Conservation (phyloP, 2,329 filamentous ascomycete genomes). For the Scortechinia acanthostroma region DNA sequence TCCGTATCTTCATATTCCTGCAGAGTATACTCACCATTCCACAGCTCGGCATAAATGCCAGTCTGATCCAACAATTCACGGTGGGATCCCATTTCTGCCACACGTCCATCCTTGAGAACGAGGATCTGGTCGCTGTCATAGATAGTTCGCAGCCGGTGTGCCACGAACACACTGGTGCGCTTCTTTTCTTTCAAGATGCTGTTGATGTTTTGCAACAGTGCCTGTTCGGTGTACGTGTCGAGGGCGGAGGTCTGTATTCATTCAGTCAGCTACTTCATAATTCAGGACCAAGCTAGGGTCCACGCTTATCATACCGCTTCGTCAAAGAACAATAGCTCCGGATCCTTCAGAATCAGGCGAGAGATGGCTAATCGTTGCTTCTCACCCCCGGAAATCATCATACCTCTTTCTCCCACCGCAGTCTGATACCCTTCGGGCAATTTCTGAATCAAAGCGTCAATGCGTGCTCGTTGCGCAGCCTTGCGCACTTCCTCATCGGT, state of each 20-base stretch:
- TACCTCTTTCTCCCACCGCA: constrained; percentile 83
- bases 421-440: constrained; percentile 86
- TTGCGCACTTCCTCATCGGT: constrained; percentile 65
- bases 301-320: constrained; percentile 72
- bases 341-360: constrained; percentile 78
- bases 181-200: constrained; percentile 81
- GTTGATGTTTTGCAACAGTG: constrained; percentile 85
- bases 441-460: constrained; percentile 74
- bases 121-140: constrained; percentile 91
- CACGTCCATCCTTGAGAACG: constrained; percentile 74
- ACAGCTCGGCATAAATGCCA: constrained; percentile 81
- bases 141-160: constrained; percentile 85
- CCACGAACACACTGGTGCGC: constrained; percentile 89
- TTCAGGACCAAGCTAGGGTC: too few relatives aligned
- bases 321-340: constrained; percentile 85
- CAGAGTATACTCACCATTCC: constrained; percentile 77
- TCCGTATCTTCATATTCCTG: neutral
- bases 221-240: constrained; percentile 89
- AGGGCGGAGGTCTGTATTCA: constrained; percentile 39
- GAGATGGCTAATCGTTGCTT: constrained; percentile 86
- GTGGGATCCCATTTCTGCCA: constrained; percentile 87
- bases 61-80: constrained; percentile 71
- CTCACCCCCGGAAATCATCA: constrained; percentile 95
- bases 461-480: constrained; percentile 74
- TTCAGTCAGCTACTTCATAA: too few relatives aligned